Conservation (phyloP, 768 basidiomycete genomes). For the Pleurotus giganteus region DNA sequence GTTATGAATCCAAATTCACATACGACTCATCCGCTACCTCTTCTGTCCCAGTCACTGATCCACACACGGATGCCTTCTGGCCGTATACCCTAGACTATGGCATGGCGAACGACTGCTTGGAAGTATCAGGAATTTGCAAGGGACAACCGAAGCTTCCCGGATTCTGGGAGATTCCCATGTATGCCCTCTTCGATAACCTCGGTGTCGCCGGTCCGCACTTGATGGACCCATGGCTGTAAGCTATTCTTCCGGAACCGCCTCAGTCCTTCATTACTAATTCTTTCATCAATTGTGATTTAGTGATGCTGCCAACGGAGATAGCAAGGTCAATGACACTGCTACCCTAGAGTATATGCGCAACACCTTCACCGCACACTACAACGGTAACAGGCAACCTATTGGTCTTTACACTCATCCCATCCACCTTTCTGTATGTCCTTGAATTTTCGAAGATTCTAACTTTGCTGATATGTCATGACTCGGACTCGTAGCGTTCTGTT, state of each 20-base stretch:
- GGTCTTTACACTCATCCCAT: slow-evolving; percentile 84
- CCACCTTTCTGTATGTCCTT: slow-evolving; percentile 54
- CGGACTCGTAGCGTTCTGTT: slow-evolving; percentile 49
- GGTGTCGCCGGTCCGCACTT: slow-evolving; percentile 60
- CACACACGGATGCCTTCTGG: slow-evolving; percentile 75
- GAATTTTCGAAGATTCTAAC: slow-evolving; percentile 6
- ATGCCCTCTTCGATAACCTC: slow-evolving; percentile 64
- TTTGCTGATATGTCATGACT: too few relatives aligned
- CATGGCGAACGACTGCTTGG: slow-evolving; percentile 74
- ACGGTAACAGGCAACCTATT: slow-evolving; percentile 71
- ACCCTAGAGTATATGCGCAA: slow-evolving; percentile 71
- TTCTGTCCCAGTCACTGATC: slow-evolving; percentile 63
- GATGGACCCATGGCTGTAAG: slow-evolving; percentile 84
- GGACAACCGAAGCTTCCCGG: slow-evolving; percentile 73
- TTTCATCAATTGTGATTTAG: slow-evolving; percentile 21
- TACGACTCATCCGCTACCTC: slow-evolving; percentile 69
- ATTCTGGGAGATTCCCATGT: slow-evolving; percentile 87
- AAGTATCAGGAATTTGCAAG: slow-evolving; percentile 53
- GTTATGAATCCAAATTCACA: slow-evolving; percentile 50
- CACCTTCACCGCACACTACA: slow-evolving; percentile 75
- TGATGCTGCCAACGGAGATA: slow-evolving; percentile 53
- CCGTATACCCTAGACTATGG: slow-evolving; percentile 82
- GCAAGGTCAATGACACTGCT: slow-evolving; percentile 51
- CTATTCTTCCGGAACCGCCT: slow-evolving; percentile 12
- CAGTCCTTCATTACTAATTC: background rate